Evolutionary conservation across 2,329 filamentous ascomycete species (phyloP), one percentile per base, ranked within the genome.

Genomic region (Didymella pomorum): DNA sequence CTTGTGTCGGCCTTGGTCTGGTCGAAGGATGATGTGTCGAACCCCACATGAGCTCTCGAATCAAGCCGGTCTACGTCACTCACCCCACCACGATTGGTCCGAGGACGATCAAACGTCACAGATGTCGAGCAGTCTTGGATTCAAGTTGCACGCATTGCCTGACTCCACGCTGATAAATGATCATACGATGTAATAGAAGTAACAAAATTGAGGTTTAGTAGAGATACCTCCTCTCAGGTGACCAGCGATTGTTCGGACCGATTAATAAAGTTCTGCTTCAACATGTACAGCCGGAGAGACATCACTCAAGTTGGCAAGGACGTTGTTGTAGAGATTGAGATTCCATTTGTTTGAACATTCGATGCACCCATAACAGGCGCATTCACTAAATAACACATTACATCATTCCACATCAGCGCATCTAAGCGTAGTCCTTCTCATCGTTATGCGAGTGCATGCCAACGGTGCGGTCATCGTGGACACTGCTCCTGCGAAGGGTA

Each of bases 401-500:
- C 26, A 55, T 55, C 56, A 35, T 54, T 44, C 45, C 20, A 28
- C 33, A 39, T 29, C 26, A 28, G 18, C 11, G 37, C 41, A n/a
- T 52, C 42, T 56, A 55, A 50, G 57, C 44, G 20, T 28, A 35
- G 33, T 60, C 54, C 47, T 60, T 52, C 20, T 51, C 57, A 16
- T 48, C 57, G 23, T 52, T 52, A 18, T 55, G 47, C 4, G 57
- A 51, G 52, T 52, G 42, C 16, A 58, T 8, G 9, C 56, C 56
- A 29, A 54, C 41, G 10, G 50, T 45, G 50, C 56, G 56, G 18
- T 58, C 56, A 25, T 20, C 41, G 26, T 58, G 56, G 10, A 73
- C 69, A 45, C 66, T 70, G 31, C 48, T 60, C 21, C 62, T 61
- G 62, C 67, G 65, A 59, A 76, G 51, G 26, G 69, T 69, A n/a